Evolutionary conservation across 2,329 filamentous ascomycete species (phyloP).

Genomic region (Colletotrichum tropicale): DNA sequence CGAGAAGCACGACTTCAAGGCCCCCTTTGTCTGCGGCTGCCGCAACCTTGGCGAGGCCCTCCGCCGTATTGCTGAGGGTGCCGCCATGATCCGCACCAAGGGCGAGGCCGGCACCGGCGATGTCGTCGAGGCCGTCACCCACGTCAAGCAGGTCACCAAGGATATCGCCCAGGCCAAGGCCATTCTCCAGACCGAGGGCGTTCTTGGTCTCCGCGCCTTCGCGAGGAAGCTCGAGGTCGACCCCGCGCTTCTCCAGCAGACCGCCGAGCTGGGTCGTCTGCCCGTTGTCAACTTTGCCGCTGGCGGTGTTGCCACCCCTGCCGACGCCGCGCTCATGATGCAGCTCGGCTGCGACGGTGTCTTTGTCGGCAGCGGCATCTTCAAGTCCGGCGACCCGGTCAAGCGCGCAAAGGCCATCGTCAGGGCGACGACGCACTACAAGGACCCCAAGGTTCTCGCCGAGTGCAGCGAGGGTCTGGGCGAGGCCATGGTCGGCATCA

Average conservation of each 20-base stretch:
- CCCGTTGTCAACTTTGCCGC: constrained; percentile 98
- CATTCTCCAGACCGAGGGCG: constrained; percentile 64
- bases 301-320: constrained; percentile 98
- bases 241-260: constrained; percentile 81
- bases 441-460: constrained; percentile 82
- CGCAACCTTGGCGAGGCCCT: constrained; percentile 93
- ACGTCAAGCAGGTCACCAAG: constrained; percentile 88
- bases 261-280: constrained; percentile 83
- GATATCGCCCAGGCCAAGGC: constrained; percentile 83
- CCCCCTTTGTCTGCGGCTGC: constrained; percentile 96
- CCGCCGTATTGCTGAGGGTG: constrained; percentile 87
- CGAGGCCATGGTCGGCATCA: constrained; percentile 98
- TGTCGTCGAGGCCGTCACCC: constrained; percentile 93
- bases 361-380: constrained; percentile 96
- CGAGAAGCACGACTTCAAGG: constrained; percentile 81
- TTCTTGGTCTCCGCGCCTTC: constrained; percentile 65
- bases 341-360: constrained; percentile 97
- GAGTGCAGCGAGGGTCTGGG: constrained; percentile 88
- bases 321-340: constrained; percentile 97
- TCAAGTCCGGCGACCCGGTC: constrained; percentile 91
- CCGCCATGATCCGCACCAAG: constrained; percentile 99
- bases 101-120: constrained; percentile 97
- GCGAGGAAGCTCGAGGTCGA: constrained; percentile 84
- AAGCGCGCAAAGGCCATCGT: constrained; percentile 95
- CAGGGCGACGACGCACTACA: constrained; percentile 89